Base-by-base conservation (phyloP, 345 rosid species). In the Erucastrum elatum region DNA sequence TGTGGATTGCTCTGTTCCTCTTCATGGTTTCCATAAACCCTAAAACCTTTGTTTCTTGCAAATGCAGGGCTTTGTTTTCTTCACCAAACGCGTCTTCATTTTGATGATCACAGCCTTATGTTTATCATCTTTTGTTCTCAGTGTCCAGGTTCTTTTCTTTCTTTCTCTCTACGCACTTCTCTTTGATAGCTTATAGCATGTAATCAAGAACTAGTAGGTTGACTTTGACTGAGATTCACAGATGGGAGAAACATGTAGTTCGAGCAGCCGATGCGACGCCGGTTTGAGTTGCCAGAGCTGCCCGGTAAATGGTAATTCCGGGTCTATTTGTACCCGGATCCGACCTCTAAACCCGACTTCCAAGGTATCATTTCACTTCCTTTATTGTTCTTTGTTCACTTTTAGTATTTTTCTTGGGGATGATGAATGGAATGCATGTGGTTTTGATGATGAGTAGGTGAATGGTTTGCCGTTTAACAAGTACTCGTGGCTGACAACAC, bases 401-500 rank as follows among this genome's bases (percentile, higher is more conserved):
- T 30, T 21, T 15, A 4, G 5, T n/a, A n/a, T 4, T 6, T 5
- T 17, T 30, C 16, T 5, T 29, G 41, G 9, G 17, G 31, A 17
- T 63, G 65, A 35, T 70, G 27, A 13, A 15, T 16, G 59, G 70
- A 31, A 25, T 66, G 58, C 71, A 58, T 82, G 84, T 66, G 80
- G 83, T 71, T 87, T 85, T 80, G 79, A 26, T 80, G 59, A 75
- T 77, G 77, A 9, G 80, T 82, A 94, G 97, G 97, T 89, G 55
- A 89, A 88, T 62, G 94, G 89, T 80, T 78, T 93, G 87, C 83
- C 97, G 76, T 92, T 90, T 86, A 94, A 93, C 84, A 82, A 89
- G 31, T 93, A 94, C 56, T 89, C 98, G 7, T 94, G 97, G 98
- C 71, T 94, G 64, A 94, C 98, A 2, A 91, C 97, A 16, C 99